Conservation (phyloP, 352 stramenopile genomes). For the Phytopythium chamaehyphon region DNA sequence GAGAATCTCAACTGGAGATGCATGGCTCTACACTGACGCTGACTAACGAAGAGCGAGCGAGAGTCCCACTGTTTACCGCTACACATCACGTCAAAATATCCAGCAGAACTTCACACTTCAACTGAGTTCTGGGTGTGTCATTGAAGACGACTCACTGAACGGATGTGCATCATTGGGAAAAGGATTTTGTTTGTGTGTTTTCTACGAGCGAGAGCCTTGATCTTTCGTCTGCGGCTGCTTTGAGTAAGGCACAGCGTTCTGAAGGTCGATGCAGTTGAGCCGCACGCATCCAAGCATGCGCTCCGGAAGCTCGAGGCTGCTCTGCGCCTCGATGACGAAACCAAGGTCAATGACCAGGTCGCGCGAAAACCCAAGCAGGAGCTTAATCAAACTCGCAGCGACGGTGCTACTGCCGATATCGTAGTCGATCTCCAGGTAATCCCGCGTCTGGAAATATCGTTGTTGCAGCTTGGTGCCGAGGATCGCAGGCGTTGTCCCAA, state of each 20-base stretch:
- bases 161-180: too few relatives aligned
- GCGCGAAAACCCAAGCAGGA: slow-evolving; percentile 59
- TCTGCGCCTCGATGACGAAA: slow-evolving; percentile 79
- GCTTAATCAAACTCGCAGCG: slow-evolving; percentile 59
- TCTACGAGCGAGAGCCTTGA: too few relatives aligned
- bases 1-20: too few relatives aligned
- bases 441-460: slow-evolving; percentile 61
- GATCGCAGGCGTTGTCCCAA: slow-evolving; percentile 88
- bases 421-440: slow-evolving; percentile 78
- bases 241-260: slow-evolving; percentile 41
- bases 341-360: slow-evolving; percentile 80
- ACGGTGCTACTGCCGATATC: slow-evolving; percentile 77
- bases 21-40: too few relatives aligned
- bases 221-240: slow-evolving; percentile 22
- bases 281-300: slow-evolving; percentile 69
- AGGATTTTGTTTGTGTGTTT: too few relatives aligned
- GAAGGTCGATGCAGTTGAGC: slow-evolving; percentile 58
- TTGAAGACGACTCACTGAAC: too few relatives aligned
- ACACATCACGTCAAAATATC: too few relatives aligned
- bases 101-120: too few relatives aligned
- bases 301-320: slow-evolving; percentile 65
- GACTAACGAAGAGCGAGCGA: too few relatives aligned
- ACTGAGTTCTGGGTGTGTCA: too few relatives aligned
- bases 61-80: too few relatives aligned
- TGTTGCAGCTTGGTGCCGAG: slow-evolving; percentile 88